Conservation (phyloP, 345 rosid species). For the Noccaea bulbosa region DNA sequence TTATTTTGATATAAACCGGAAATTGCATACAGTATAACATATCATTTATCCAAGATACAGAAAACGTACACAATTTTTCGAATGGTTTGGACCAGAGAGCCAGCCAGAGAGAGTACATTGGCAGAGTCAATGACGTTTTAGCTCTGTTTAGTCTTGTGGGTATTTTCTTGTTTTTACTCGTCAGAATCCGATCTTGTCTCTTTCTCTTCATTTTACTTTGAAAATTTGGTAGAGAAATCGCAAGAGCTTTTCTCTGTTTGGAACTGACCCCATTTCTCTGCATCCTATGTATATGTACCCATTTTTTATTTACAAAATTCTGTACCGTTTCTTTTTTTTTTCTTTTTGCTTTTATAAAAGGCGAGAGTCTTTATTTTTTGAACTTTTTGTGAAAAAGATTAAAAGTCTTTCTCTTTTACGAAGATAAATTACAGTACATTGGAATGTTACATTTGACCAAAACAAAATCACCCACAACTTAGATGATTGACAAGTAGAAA, state of each 20-base stretch:
- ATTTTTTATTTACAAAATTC: not conserved
- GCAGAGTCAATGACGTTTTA: constrained; percentile 47
- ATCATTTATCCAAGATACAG: constrained; percentile 29
- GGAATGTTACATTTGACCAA: too few species aligned
- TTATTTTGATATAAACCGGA: constrained; percentile 10
- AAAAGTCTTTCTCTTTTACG: too few species aligned
- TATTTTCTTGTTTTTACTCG: constrained; percentile 36
- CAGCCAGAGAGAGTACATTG: constrained; percentile 23
- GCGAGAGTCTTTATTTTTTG: too few species aligned
- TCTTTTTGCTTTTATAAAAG: not conserved
- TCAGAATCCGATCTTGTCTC: constrained; percentile 39
- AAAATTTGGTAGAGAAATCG: not conserved
- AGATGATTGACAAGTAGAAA: constrained; percentile 18
- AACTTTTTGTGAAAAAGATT: too few species aligned
- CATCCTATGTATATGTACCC: constrained; percentile 14
- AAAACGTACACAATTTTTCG: constrained; percentile 25
- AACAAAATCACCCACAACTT: not conserved
- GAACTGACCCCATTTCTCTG: constrained; percentile 12
- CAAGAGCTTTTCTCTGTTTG: constrained; percentile 21
- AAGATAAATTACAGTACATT: too few species aligned
- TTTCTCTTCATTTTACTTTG: constrained; percentile 27
- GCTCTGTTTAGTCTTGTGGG: constrained; percentile 35
- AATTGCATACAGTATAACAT: constrained; percentile 18
- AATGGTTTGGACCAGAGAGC: constrained; percentile 39
- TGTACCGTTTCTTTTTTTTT: not conserved